Evolutionary conservation across 2,329 filamentous ascomycete species (phyloP).

Genomic region (Penicillium sp.): DNA sequence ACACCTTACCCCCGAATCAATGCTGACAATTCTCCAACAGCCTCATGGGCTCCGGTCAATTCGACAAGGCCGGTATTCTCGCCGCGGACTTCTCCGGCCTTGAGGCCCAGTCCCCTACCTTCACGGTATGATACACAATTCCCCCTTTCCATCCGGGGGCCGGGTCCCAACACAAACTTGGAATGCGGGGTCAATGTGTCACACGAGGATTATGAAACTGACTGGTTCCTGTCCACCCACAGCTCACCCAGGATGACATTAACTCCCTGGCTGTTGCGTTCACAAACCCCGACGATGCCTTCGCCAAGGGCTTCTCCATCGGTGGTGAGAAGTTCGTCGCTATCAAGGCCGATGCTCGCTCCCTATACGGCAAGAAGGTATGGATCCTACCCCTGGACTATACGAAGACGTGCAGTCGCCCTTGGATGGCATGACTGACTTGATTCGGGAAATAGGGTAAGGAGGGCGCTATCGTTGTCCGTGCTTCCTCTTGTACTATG

Average conservation of each 20-base stretch:
- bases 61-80: slow-evolving; percentile 85
- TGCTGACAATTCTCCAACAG: slow-evolving; percentile 47
- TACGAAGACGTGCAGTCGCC: not conserved
- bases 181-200: slow-evolving; percentile 5
- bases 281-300: slow-evolving; percentile 50
- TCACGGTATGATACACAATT: slow-evolving; percentile 61
- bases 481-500: slow-evolving; percentile 86
- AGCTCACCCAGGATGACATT: slow-evolving; percentile 58
- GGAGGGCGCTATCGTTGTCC: slow-evolving; percentile 77
- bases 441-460: slow-evolving; percentile 59
- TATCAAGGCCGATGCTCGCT: slow-evolving; percentile 72
- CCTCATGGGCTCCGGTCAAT: slow-evolving; percentile 74
- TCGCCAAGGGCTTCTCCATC: slow-evolving; percentile 71
- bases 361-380: slow-evolving; percentile 86
- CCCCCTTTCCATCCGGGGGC: not conserved
- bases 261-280: slow-evolving; percentile 52
- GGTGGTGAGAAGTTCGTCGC: slow-evolving; percentile 76
- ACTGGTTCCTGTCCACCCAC: not conserved
- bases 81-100: slow-evolving; percentile 75
- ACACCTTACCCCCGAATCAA: not conserved
- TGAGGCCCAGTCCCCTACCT: slow-evolving; percentile 71
- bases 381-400: not conserved
- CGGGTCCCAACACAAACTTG: not conserved
- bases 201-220: not conserved
- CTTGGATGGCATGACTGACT: not conserved